These are phyloP conservation scores for Colletotrichum spinosum DNA, from an alignment of 2,329 filamentous ascomycete genomes.

Conservation along the genomic window DNA sequence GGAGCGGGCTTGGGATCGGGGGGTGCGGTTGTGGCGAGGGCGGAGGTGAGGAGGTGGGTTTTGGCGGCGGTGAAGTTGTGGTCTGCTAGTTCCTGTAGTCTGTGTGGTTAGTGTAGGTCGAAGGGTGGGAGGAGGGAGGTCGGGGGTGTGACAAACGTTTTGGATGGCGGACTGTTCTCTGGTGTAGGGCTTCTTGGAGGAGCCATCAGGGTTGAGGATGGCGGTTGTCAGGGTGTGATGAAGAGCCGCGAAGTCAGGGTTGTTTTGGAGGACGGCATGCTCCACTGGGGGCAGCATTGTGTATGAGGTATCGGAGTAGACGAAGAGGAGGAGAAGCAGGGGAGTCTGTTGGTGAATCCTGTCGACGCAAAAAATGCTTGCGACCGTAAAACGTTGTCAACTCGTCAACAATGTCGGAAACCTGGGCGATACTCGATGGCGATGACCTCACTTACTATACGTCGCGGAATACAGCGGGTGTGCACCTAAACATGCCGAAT, in stretches of 20 bases:
- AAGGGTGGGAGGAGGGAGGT: not conserved
- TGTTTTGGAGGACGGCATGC: constrained; percentile 62
- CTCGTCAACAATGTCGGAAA: too few relatives aligned
- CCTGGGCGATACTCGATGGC: too few relatives aligned
- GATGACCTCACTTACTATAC: too few relatives aligned
- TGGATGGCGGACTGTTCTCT: constrained; percentile 62
- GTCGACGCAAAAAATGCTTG: too few relatives aligned
- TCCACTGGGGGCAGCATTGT: constrained; percentile 71
- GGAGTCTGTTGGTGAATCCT: too few relatives aligned
- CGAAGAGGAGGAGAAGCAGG: too few relatives aligned
- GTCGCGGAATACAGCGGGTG: too few relatives aligned
- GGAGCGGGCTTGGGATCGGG: constrained; percentile 39
- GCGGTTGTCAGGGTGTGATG: constrained; percentile 65
- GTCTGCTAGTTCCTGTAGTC: constrained; percentile 59
- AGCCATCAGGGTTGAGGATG: constrained; percentile 68
- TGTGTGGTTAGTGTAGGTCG: not conserved
- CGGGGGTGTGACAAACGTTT: constrained; percentile 53
- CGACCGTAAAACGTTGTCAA: too few relatives aligned
- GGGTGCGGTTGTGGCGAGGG: constrained; percentile 59
- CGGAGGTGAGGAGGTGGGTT: constrained; percentile 61
- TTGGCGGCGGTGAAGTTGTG: constrained; percentile 62
- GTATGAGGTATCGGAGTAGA: not conserved
- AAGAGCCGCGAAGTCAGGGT: constrained; percentile 70
- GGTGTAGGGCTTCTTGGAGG: constrained; percentile 63
- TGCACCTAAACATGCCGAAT: too few relatives aligned